Conservation (phyloP, 139 green algal genomes). For the Chlamydomonas incerta region DNA sequence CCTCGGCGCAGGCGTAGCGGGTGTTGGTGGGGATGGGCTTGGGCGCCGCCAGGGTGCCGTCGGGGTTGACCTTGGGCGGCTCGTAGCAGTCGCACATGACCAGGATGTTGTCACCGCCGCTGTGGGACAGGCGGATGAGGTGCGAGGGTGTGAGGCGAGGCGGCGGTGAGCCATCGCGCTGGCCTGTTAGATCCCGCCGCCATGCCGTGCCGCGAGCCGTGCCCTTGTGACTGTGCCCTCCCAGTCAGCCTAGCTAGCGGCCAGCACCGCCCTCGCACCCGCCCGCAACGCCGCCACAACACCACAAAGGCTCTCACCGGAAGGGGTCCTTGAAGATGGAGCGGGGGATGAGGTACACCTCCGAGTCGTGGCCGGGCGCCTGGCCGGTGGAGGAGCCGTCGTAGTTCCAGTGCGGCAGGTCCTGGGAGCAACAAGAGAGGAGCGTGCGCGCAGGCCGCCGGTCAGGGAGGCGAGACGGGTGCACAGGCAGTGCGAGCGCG, state of each 20-base stretch:
- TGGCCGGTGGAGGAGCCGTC: slow-evolving; percentile 95
- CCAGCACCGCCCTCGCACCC: no score
- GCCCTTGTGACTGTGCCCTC: no score
- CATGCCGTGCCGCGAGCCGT: no score
- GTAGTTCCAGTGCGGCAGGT: slow-evolving; percentile 97
- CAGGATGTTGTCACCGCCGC: slow-evolving; percentile 92
- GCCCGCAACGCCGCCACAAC: neutral
- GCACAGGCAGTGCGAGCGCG: no score
- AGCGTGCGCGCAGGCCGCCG: no score
- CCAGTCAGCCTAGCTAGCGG: no score
- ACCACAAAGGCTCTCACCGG: neutral
- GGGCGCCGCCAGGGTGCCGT: slow-evolving; percentile 72
- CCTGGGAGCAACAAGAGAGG: slow-evolving; percentile 27
- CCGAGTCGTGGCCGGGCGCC: slow-evolving; percentile 92
- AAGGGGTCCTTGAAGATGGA: slow-evolving; percentile 77
- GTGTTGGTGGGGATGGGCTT: slow-evolving; percentile 96
- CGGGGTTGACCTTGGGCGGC: slow-evolving; percentile 74
- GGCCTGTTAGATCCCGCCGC: no score
- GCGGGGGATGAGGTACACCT: slow-evolving; percentile 84
- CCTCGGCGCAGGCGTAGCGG: slow-evolving; percentile 71
- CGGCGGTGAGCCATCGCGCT: no score
- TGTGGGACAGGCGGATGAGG: slow-evolving; percentile 67
- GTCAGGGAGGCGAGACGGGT: no score
- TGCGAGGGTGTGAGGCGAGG: no score
- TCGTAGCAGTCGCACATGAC: slow-evolving; percentile 97